phyloP scores from a whole-genome alignment of 2,329 filamentous ascomycete species.

The Aspergillus aculeatus region DNA sequence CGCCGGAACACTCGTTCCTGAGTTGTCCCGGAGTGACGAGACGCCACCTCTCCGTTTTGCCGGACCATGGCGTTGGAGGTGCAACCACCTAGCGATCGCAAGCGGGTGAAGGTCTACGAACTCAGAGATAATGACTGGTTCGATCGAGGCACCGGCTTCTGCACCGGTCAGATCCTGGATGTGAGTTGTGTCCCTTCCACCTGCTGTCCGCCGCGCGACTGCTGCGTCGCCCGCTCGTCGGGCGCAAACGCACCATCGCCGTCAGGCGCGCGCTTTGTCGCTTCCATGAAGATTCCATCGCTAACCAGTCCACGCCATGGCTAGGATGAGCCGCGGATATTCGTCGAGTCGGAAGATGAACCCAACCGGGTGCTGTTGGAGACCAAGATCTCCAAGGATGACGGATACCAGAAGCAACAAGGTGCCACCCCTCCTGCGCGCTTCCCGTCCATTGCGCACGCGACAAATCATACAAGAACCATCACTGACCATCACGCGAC shows the following conservation, averaged over 20 bases:
- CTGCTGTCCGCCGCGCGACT: slow-evolving; percentile 12
- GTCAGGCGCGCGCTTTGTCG: slow-evolving; percentile 16
- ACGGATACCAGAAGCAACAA: slow-evolving; percentile 98
- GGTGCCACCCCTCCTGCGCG: slow-evolving; percentile 53
- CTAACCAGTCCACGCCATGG: slow-evolving; percentile 12
- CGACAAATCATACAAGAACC: slow-evolving; percentile 5
- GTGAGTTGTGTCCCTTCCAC: slow-evolving; percentile 52
- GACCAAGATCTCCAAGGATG: slow-evolving; percentile 86
- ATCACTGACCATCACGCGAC: slow-evolving; percentile 26
- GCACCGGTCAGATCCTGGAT: slow-evolving; percentile 71
- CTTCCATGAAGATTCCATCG: slow-evolving; percentile 3
- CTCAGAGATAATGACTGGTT: slow-evolving; percentile 99
- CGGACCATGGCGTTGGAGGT: slow-evolving; percentile 50
- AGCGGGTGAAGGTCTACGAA: slow-evolving; percentile 96
- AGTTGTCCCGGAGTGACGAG: slow-evolving; percentile 41
- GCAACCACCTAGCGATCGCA: slow-evolving; percentile 51
- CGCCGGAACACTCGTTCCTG: slow-evolving; percentile 36
- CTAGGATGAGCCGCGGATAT: slow-evolving; percentile 79
- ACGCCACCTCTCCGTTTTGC: slow-evolving; percentile 32
- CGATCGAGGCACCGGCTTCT: slow-evolving; percentile 94
- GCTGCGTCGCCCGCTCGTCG: slow-evolving; percentile 13
- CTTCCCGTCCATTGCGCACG: slow-evolving; percentile 15
- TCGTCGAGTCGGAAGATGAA: slow-evolving; percentile 91
- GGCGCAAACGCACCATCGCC: slow-evolving; percentile 20
- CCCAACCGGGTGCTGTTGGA: slow-evolving; percentile 80